Base-by-base conservation (phyloP, 1,284 basidiomycete genomes). In the Irpex sp. region DNA sequence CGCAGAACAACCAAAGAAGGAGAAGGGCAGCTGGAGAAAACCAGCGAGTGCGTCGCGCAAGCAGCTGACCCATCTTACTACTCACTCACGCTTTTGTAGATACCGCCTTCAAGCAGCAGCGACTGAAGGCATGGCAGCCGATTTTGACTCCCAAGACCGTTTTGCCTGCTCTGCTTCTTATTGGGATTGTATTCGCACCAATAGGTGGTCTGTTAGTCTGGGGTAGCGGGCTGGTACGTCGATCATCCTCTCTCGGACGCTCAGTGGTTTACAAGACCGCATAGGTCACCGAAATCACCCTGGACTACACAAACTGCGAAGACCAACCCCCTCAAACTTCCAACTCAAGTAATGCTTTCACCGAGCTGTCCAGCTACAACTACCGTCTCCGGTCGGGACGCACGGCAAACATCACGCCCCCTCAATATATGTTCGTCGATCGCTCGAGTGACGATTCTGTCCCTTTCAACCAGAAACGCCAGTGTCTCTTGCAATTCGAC, bases 41-140 rank as follows among this genome's bases (percentile, higher is more conserved):
- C 94, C 95, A 63, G 95, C 94, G 54, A 97, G 94, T 94, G 69
- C 72, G 92, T 85, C 50, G 46, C 13, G 46, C 26, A 13, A 15
- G 21, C 3, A 7, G 9, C 33, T 62, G 9, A 55, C 57, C 55
- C 21, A 55, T 60, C 47, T 33, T 26, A 36, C 26, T 43, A 50
- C 31, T 43, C 35, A 53, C 57, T 51, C 39, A 47, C 43, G 51
- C 26, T 62, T 39, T 17, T 67, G 58, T 71, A 86, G 95, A 98
- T 78, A 99, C 97, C 59, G 97, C 97, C 53, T 98, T 98, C 87
- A 98, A 98, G 80, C 97, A 99, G 77, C 97, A 99, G 78, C 93
- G 97, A 62, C 86, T 99, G 73, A 98, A 98, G 80, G 97, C 97
- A 71, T 99, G 97, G 97, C 97, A 99, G 83, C 97, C 97, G 17